phyloP scores from a whole-genome alignment of 257 asterid species.

The Solanum virginianum region DNA sequence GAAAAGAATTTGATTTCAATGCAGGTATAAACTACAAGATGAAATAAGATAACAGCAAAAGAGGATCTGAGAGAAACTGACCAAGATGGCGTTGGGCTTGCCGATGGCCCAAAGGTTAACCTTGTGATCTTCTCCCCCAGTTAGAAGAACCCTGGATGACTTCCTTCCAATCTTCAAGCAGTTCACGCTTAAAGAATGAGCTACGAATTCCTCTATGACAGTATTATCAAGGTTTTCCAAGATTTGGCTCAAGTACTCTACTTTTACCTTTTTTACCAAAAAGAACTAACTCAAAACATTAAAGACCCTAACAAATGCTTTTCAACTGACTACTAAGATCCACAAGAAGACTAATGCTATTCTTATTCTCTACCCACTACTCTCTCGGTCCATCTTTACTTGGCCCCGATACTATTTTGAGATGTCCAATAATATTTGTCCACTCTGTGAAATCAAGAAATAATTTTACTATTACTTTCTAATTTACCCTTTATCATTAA shows the following conservation, averaged over 20 bases:
- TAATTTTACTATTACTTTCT: too few species aligned
- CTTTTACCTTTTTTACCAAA: neutral
- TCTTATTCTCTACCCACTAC: neutral
- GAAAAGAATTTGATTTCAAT: neutral
- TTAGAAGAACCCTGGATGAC: constrained; percentile 88
- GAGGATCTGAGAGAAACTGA: constrained; percentile 28
- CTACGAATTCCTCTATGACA: constrained; percentile 87
- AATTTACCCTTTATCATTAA: too few species aligned
- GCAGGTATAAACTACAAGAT: neutral
- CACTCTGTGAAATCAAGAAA: too few species aligned
- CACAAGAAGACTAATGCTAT: neutral
- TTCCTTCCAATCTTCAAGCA: constrained; percentile 96
- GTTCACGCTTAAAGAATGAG: constrained; percentile 90
- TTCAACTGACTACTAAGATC: neutral
- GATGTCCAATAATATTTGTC: too few species aligned
- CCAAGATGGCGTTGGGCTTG: constrained; percentile 97
- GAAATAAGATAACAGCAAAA: neutral
- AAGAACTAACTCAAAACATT: neutral
- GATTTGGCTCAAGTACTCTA: neutral
- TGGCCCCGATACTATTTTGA: too few species aligned
- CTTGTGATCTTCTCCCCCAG: constrained; percentile 99
- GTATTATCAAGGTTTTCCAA: constrained; percentile 50
- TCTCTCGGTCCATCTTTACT: too few species aligned
- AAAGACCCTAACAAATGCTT: neutral
- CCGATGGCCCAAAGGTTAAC: constrained; percentile 99